These are phyloP conservation scores for Aspergillus heteromorphus DNA, from an alignment of 495 filamentous ascomycete genomes.

Conservation along the genomic window DNA sequence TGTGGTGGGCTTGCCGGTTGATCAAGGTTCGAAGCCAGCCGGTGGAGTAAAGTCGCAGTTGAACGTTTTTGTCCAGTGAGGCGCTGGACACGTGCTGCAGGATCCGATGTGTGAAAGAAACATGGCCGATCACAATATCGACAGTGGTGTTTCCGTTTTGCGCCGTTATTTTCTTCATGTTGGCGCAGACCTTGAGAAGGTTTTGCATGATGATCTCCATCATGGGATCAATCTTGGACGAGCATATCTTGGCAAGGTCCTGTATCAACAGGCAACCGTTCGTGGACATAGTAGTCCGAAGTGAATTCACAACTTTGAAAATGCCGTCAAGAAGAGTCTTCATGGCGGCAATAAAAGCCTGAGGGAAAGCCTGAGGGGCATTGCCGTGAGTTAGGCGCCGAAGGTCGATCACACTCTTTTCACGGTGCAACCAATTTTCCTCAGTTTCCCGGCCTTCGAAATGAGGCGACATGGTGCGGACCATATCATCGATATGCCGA, in stretches of 20 bases:
- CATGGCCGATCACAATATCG: slow-evolving; percentile 67
- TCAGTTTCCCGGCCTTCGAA: slow-evolving; percentile 92
- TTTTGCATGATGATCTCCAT: slow-evolving; percentile 86
- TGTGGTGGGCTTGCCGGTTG: slow-evolving; percentile 71
- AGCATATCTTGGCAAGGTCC: slow-evolving; percentile 74
- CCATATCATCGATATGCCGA: slow-evolving; percentile 77
- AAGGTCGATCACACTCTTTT: slow-evolving; percentile 69
- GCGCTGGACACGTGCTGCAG: slow-evolving; percentile 78
- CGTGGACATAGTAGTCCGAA: slow-evolving; percentile 84
- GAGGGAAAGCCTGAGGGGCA: slow-evolving; percentile 68
- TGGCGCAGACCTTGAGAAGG: slow-evolving; percentile 78
- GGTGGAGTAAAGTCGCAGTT: slow-evolving; percentile 68
- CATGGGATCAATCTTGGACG: slow-evolving; percentile 78
- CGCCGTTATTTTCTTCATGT: slow-evolving; percentile 84
- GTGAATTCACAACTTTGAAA: slow-evolving; percentile 76
- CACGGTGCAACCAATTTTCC: slow-evolving; percentile 81
- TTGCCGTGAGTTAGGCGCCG: slow-evolving; percentile 79
- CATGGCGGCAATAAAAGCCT: slow-evolving; percentile 60
- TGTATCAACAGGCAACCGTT: slow-evolving; percentile 81
- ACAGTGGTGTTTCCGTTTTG: slow-evolving; percentile 73
- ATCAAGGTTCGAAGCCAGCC: slow-evolving; percentile 83
- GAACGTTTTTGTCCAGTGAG: slow-evolving; percentile 85
- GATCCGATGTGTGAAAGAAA: slow-evolving; percentile 70
- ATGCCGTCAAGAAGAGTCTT: slow-evolving; percentile 81
- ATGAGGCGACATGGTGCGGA: slow-evolving; percentile 67